Evolutionary conservation across 2,329 filamentous ascomycete genomes (phyloP).

Genomic region (Fonsecaea monophora): DNA sequence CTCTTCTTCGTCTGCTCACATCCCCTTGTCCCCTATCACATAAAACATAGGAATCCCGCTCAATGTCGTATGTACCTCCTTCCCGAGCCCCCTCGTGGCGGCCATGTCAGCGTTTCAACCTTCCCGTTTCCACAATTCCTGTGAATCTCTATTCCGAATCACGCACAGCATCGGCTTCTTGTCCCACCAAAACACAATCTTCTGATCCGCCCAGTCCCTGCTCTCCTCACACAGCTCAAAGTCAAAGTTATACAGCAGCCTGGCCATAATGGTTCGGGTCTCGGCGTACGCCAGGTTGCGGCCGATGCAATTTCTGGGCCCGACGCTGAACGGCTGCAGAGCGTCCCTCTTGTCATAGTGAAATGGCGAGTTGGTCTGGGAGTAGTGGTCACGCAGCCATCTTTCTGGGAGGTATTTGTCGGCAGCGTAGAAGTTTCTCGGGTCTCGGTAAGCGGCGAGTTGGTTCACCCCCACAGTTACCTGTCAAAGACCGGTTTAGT

Average conservation of each 20-base stretch:
- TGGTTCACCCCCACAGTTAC: not conserved
- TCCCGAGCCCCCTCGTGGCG: too few relatives aligned
- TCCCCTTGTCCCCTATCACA: too few relatives aligned
- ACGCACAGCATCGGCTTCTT: too few relatives aligned
- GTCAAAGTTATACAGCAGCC: conserved; percentile 7
- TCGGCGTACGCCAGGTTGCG: not conserved
- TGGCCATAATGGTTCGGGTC: conserved; percentile 2
- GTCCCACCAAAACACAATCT: not conserved
- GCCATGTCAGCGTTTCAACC: too few relatives aligned
- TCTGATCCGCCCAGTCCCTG: not conserved
- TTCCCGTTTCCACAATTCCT: too few relatives aligned
- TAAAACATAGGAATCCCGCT: too few relatives aligned
- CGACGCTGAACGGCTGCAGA: not conserved
- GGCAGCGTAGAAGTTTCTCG: not conserved
- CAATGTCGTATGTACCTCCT: too few relatives aligned
- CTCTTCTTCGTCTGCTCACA: too few relatives aligned
- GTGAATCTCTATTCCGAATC: too few relatives aligned
- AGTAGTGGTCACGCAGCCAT: not conserved
- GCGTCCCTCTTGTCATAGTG: not conserved
- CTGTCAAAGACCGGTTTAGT: not conserved
- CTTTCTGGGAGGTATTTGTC: not conserved
- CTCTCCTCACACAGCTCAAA: not conserved
- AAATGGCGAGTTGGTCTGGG: not conserved
- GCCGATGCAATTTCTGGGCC: not conserved
- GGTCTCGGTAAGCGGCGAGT: not conserved